phyloP scores from a whole-genome alignment of 1,284 basidiomycete genomes.

The Cryptococcus deneoformans region DNA sequence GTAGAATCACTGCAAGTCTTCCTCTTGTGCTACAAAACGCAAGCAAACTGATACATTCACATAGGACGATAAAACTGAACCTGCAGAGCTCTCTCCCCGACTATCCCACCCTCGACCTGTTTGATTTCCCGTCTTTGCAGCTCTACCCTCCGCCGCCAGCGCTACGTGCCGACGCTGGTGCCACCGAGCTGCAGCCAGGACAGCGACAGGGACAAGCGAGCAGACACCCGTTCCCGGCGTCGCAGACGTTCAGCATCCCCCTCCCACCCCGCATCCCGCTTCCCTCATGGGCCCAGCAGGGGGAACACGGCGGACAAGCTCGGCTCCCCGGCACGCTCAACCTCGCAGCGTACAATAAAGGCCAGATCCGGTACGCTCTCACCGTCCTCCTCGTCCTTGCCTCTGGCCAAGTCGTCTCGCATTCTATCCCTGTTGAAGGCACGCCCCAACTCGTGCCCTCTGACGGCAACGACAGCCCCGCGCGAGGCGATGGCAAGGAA shows the following conservation, averaged over 20 bases:
- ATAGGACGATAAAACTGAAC: slow-evolving; percentile 23
- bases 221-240: slow-evolving; percentile 7
- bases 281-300: not conserved
- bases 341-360: slow-evolving; percentile 24
- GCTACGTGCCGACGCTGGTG: slow-evolving; percentile 1
- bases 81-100: slow-evolving; percentile 28
- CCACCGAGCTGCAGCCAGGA: slow-evolving; percentile 6
- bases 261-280: slow-evolving; percentile 20
- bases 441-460: slow-evolving; percentile 24
- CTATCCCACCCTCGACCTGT: slow-evolving; percentile 22
- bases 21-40: too few relatives aligned
- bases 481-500: not conserved
- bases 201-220: not conserved
- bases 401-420: slow-evolving; percentile 20
- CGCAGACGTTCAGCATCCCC: slow-evolving; percentile 36
- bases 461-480: not conserved
- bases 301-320: not conserved
- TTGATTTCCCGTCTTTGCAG: slow-evolving; percentile 15
- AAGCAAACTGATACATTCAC: too few relatives aligned
- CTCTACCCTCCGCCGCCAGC: slow-evolving; percentile 27
- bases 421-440: slow-evolving; percentile 35
- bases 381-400: slow-evolving; percentile 24
- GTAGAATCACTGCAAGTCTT: slow-evolving; percentile 35
- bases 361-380: slow-evolving; percentile 34
- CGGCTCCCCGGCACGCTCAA: slow-evolving; percentile 40